Percentiles rank a stretch among this genome's conserved stretches.
phyloP scores from a whole-genome alignment of 1,284 basidiomycete species.

The Veloboletus limbatus region DNA sequence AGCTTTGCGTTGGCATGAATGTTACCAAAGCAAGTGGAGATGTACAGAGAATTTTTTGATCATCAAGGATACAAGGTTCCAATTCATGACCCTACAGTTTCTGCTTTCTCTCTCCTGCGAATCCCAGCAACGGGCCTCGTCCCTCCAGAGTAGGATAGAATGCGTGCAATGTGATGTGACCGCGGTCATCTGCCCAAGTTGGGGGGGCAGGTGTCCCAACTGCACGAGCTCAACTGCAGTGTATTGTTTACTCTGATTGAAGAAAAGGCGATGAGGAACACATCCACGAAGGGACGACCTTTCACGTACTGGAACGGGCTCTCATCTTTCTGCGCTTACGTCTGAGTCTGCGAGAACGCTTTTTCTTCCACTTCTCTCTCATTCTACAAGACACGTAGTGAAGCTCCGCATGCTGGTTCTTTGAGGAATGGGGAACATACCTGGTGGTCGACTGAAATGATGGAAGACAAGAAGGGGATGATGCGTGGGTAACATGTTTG shows the following conservation, averaged over 20 bases:
- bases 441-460: constrained; percentile 30
- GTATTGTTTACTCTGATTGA: constrained; percentile 28
- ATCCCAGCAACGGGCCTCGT: constrained; percentile 25
- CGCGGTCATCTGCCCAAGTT: constrained; percentile 12
- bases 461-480: constrained; percentile 15
- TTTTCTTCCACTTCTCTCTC: constrained; percentile 94
- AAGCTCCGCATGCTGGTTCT: neutral
- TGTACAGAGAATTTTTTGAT: constrained; percentile 7
- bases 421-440: constrained; percentile 29
- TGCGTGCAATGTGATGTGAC: constrained; percentile 24
- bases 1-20: no score
- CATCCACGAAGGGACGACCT: neutral
- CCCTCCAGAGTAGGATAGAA: constrained; percentile 24
- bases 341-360: constrained; percentile 82
- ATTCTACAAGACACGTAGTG: constrained; percentile 42
- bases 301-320: constrained; percentile 78
- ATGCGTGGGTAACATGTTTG: constrained; percentile 17
- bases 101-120: constrained; percentile 17
- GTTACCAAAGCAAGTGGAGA: no score
- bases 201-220: constrained; percentile 14
- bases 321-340: constrained; percentile 91
- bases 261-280: constrained; percentile 6
- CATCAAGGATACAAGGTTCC: constrained; percentile 24
- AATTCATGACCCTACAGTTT: constrained; percentile 24
- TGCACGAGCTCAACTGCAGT: constrained; percentile 31